Percentiles rank a stretch among this genome's conserved stretches.
phyloP scores from a whole-genome alignment of 345 rosid genomes.

The Balakata baccata region DNA sequence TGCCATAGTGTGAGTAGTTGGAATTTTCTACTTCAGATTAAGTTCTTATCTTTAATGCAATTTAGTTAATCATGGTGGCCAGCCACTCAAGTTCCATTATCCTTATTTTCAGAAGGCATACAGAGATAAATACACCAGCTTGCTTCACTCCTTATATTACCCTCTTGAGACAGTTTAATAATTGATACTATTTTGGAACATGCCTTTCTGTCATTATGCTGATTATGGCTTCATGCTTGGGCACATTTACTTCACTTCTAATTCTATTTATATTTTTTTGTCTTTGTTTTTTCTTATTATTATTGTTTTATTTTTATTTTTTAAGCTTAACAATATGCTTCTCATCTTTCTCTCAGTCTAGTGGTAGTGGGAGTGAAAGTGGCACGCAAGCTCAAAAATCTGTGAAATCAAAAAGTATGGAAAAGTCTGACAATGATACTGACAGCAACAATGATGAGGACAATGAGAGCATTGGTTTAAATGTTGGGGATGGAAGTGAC shows the following conservation, averaged over 20 bases:
- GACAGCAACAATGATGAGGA: slow-evolving; percentile 22
- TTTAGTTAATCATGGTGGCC: not conserved
- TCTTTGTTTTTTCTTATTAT: not conserved
- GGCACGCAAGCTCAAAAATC: slow-evolving; percentile 24
- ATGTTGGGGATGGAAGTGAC: slow-evolving; percentile 43
- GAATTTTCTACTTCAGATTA: not conserved
- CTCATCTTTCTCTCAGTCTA: slow-evolving; percentile 21
- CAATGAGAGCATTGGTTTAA: slow-evolving; percentile 29
- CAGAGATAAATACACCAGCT: not conserved
- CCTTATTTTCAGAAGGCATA: not conserved
- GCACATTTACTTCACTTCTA: not conserved
- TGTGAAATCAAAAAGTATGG: slow-evolving; percentile 18
- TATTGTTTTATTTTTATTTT: not conserved
- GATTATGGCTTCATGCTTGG: not conserved
- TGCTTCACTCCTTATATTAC: too few relatives aligned
- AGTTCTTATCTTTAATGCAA: too few relatives aligned
- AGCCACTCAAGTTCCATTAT: not conserved
- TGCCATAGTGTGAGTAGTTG: slow-evolving; percentile 24
- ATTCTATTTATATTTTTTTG: not conserved
- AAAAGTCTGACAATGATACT: slow-evolving; percentile 13
- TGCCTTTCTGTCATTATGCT: not conserved
- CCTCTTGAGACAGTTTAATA: too few relatives aligned
- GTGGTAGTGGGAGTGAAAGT: slow-evolving; percentile 30
- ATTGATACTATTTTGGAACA: not conserved
- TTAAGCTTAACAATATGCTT: not conserved